Evolutionary conservation across 2,329 filamentous ascomycete genomes (phyloP), one percentile per base, ranked within the genome.

Genomic region (Cladorrhinum sp.): DNA sequence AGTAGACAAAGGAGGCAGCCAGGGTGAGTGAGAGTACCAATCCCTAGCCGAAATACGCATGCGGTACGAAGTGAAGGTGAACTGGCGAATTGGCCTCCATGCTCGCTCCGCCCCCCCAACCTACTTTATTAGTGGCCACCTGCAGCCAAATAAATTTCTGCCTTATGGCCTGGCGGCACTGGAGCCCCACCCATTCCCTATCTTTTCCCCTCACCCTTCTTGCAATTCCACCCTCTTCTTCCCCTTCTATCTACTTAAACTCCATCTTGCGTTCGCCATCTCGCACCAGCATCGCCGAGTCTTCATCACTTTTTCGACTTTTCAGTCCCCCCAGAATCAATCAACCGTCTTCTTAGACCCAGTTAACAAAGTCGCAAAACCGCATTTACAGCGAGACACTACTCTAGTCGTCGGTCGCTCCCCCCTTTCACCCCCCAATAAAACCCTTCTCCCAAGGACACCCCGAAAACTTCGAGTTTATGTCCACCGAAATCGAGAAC

Each of bases 401-500:
- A 70, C 32, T 69, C 72, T 72, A 76, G 75, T 76, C 72, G 79
- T 82, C 80, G 74, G 79, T 83, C 80, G 80, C 80, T 81, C 70
- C 73, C 72, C 66, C 69, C 66, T 70, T 67, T 63, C 66, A 67
- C 69, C 71, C 68, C 64, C 68, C 70, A 68, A 75, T 68, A 77
- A 75, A 78, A 80, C 77, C 78, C 77, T 75, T 82, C 78, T 82
- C 80, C 81, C 79, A 75, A 76, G 71, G 77, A 75, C 70, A 78
- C 79, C 82, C 81, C 79, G 75, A 74, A 84, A 87, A 86, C 85
- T 83, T 82, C 87, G 88, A 90, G 89, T 93, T 92, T 93, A 95
- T 95, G 91, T 95, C 91, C 87, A 95, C 95, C 90, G 90, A 95
- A 92, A 65, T 59, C 61, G 63, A 65, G 61, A 96, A 96, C 86